phyloP scores from a whole-genome alignment of 2,329 filamentous ascomycete species.

The Fonsecaea nubica region DNA sequence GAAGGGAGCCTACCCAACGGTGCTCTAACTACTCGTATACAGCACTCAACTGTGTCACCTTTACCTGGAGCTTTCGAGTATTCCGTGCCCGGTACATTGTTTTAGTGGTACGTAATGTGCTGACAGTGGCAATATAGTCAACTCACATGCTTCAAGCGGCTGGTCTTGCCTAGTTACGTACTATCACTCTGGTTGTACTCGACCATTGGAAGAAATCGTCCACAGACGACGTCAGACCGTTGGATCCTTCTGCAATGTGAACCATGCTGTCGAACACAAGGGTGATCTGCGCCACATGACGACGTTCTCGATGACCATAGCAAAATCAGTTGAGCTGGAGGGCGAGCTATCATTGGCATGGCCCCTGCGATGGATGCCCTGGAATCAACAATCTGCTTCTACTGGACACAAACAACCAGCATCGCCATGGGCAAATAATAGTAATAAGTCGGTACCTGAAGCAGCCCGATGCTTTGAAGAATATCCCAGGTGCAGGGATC shows the following conservation, averaged over 20 bases:
- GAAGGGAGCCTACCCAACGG: background rate
- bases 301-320: background rate
- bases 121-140: background rate
- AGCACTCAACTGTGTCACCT: background rate
- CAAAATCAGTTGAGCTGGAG: constrained; percentile 10
- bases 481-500: constrained; percentile 2
- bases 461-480: constrained; percentile 6
- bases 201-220: background rate
- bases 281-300: constrained; percentile 9
- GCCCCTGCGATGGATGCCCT: background rate
- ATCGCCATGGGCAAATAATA: background rate
- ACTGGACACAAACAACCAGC: background rate
- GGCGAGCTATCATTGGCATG: background rate
- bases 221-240: constrained; percentile 6
- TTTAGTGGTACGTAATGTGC: constrained; percentile 1
- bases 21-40: background rate
- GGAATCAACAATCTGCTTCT: background rate
- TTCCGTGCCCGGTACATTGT: background rate
- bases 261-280: background rate
- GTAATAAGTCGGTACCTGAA: constrained; percentile 1
- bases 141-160: background rate
- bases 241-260: constrained; percentile 1
- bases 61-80: background rate
- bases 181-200: background rate
- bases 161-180: background rate